phyloP scores from a whole-genome alignment of 495 filamentous ascomycete genomes.

The Penicillium subrubescens region DNA sequence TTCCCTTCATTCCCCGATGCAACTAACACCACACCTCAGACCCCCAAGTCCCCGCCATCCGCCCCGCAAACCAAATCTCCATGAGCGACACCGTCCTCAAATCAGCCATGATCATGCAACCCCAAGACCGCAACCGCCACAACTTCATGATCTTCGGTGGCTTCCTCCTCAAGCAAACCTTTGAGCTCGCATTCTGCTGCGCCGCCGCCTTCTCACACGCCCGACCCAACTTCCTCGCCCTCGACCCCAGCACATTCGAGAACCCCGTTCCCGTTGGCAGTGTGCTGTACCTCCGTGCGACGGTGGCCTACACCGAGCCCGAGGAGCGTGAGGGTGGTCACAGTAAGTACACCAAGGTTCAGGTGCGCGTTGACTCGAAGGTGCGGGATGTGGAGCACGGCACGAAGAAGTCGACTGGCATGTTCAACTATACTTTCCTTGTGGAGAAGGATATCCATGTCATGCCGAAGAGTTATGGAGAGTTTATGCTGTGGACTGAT shows the following conservation, averaged over 20 bases:
- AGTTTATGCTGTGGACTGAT: conserved; percentile 82
- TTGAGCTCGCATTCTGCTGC: conserved; percentile 88
- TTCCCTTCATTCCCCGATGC: not conserved
- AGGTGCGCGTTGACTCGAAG: conserved; percentile 75
- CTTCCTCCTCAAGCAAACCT: conserved; percentile 78
- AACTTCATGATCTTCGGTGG: conserved; percentile 92
- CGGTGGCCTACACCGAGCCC: conserved; percentile 76
- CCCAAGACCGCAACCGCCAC: conserved; percentile 81
- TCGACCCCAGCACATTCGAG: conserved; percentile 81
- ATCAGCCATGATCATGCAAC: conserved; percentile 83
- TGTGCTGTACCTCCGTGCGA: conserved; percentile 78
- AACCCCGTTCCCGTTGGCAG: conserved; percentile 84
- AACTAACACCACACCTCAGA: conserved; percentile 38
- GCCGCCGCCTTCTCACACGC: conserved; percentile 76
- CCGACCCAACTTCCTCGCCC: conserved; percentile 73
- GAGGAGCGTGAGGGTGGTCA: conserved; percentile 38
- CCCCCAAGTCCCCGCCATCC: conserved; percentile 56
- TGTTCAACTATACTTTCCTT: conserved; percentile 84
- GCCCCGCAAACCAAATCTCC: conserved; percentile 63
- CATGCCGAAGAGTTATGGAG: conserved; percentile 72
- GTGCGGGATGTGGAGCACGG: conserved; percentile 80
- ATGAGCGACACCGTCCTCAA: conserved; percentile 70
- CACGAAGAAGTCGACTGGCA: conserved; percentile 71
- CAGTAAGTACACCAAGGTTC: conserved; percentile 64
- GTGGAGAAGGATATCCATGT: conserved; percentile 73